Evolutionary conservation across 441 rosid genomes (phyloP).

Genomic region (Populus tomentosa): DNA sequence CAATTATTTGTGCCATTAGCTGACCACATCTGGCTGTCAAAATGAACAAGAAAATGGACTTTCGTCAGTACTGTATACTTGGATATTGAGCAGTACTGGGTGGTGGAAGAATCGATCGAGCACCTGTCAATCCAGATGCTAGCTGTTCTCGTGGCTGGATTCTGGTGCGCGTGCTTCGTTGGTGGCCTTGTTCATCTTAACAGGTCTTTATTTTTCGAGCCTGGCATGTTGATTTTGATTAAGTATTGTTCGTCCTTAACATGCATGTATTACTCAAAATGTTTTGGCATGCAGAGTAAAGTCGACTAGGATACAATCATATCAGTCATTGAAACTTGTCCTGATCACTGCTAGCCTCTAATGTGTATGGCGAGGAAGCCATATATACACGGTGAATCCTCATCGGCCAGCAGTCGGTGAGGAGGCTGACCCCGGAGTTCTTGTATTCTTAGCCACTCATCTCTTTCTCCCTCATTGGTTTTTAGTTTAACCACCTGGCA

Average conservation of each 20-base stretch:
- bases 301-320: constrained; percentile 26
- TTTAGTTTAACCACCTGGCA: neutral
- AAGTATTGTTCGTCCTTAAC: constrained; percentile 6
- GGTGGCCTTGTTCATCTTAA: constrained; percentile 57
- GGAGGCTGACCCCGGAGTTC: constrained; percentile 71
- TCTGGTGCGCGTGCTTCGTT: constrained; percentile 44
- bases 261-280: neutral
- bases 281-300: constrained; percentile 33
- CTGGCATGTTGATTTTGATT: neutral
- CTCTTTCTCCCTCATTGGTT: constrained; percentile 53
- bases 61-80: constrained; percentile 42
- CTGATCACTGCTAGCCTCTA: constrained; percentile 38
- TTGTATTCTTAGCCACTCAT: constrained; percentile 39
- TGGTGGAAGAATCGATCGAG: constrained; percentile 62
- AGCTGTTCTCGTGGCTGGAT: constrained; percentile 51
- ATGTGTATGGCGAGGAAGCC: constrained; percentile 60
- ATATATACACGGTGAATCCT: constrained; percentile 51
- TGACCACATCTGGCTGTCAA: constrained; percentile 5
- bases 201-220: constrained; percentile 30
- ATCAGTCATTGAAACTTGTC: constrained; percentile 34
- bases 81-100: constrained; percentile 62
- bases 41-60: constrained; percentile 54
- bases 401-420: constrained; percentile 65
- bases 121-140: constrained; percentile 39
- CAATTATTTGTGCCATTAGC: neutral